A percentile compares a stretch with the other conserved stretches of the same genome.
Conservation (phyloP, 1,284 basidiomycete genomes). For the Pascua sp. region DNA sequence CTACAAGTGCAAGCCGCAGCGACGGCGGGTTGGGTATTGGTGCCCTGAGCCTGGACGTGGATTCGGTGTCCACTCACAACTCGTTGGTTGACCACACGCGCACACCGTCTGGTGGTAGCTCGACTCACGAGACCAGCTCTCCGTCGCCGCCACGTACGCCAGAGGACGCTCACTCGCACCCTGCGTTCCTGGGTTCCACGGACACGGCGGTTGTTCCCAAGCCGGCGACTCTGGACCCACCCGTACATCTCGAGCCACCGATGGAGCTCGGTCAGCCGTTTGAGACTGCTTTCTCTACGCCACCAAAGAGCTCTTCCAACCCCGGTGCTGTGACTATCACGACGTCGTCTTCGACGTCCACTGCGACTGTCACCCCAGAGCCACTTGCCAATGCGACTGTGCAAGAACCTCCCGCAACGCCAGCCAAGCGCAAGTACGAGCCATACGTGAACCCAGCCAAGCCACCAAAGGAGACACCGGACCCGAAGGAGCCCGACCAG, state of each 20-base stretch:
- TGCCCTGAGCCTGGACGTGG: not conserved
- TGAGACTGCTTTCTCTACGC: too few species aligned
- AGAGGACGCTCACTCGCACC: conserved; percentile 18
- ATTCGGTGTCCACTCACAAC: conserved; percentile 13
- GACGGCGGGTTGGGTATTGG: too few species aligned
- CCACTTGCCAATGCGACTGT: not conserved
- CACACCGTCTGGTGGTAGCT: conserved; percentile 44
- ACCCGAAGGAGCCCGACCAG: conserved; percentile 10
- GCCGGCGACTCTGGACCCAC: too few species aligned
- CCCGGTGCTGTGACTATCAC: too few species aligned
- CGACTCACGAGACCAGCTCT: conserved; percentile 40
- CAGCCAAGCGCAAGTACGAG: conserved; percentile 3
- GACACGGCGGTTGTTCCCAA: too few species aligned
- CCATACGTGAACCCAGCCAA: conserved; percentile 10
- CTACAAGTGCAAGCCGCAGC: too few species aligned
- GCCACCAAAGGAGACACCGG: conserved; percentile 16
- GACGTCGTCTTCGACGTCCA: not conserved
- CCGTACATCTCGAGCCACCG: too few species aligned
- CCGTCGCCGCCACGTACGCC: conserved; percentile 44
- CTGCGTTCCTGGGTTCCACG: conserved; percentile 8
- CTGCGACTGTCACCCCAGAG: conserved; percentile 5
- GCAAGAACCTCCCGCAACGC: not conserved
- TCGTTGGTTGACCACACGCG: conserved; percentile 39
- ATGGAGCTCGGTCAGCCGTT: too few species aligned
- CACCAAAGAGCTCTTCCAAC: too few species aligned